Conservation (phyloP, 208 protist genomes). For the Phytomonas serpens region DNA sequence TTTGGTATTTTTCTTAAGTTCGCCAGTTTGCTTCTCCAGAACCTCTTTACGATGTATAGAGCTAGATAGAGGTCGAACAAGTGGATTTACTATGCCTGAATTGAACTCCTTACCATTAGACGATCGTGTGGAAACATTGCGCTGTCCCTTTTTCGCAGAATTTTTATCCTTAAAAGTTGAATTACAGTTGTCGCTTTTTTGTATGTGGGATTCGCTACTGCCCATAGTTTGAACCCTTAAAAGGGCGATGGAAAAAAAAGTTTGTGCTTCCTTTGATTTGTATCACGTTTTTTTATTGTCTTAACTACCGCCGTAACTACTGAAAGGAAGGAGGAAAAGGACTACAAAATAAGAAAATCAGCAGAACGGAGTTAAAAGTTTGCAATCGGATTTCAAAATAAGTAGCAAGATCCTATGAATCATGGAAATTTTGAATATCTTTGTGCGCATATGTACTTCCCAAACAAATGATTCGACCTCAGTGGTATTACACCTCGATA, state of each 20-base stretch:
- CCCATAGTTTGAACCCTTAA: neutral
- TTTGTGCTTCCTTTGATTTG: neutral
- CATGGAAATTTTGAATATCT: neutral
- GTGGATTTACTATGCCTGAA: neutral
- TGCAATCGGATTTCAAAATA: neutral
- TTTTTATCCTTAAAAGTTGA: neutral
- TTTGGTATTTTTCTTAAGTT: neutral
- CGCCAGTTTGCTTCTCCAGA: neutral
- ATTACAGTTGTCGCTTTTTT: neutral
- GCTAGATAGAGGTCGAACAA: neutral
- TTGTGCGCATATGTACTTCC: neutral
- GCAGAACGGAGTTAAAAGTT: neutral
- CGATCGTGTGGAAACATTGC: neutral
- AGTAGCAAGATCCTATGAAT: neutral
- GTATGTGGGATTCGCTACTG: neutral
- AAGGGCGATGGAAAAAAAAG: neutral
- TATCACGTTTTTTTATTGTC: neutral
- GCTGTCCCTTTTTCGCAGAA: neutral
- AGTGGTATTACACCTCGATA: neutral
- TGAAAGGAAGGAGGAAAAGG: neutral
- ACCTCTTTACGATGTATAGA: neutral
- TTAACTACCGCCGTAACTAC: neutral
- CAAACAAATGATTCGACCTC: neutral
- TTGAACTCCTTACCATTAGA: neutral
- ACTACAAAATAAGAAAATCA: neutral